Percentiles rank a stretch among this genome's conserved stretches.
These are phyloP conservation scores for Trametes versicolor DNA, from an alignment of 1,284 basidiomycete species.

Conservation along the genomic window DNA sequence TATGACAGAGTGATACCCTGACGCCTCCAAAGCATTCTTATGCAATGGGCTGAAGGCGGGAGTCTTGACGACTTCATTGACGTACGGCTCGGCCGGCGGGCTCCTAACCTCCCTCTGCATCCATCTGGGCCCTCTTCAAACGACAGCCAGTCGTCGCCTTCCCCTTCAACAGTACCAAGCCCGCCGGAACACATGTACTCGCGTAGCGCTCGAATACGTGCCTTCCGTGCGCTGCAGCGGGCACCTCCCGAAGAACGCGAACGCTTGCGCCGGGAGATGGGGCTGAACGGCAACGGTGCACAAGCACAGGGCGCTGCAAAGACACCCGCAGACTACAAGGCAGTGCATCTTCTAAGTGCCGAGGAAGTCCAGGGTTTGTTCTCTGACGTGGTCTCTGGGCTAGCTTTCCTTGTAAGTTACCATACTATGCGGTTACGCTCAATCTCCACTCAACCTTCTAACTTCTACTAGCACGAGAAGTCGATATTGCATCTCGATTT, in stretches of 20 bases:
- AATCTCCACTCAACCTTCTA: too few relatives aligned
- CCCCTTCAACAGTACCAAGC: conserved; percentile 33
- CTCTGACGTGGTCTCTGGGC: conserved; percentile 79
- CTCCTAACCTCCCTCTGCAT: conserved; percentile 32
- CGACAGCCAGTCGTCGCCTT: conserved; percentile 23
- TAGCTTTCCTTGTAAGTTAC: conserved; percentile 80
- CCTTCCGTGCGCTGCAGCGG: conserved; percentile 74
- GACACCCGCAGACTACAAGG: conserved; percentile 57
- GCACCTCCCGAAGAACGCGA: conserved; percentile 72
- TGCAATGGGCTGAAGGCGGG: conserved; percentile 95
- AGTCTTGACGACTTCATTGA: conserved; percentile 86
- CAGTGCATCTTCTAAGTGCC: conserved; percentile 82
- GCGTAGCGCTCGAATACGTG: conserved; percentile 75
- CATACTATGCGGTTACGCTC: background rate
- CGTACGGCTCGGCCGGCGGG: conserved; percentile 64
- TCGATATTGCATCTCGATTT: conserved; percentile 92
- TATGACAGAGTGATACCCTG: background rate
- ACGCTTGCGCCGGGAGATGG: conserved; percentile 61
- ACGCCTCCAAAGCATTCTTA: conserved; percentile 74
- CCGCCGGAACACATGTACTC: conserved; percentile 51
- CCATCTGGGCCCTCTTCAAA: conserved; percentile 36
- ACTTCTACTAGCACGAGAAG: conserved; percentile 71
- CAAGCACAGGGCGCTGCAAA: conserved; percentile 23
- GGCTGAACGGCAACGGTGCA: conserved; percentile 40
- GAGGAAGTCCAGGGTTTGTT: conserved; percentile 85